Evolutionary conservation across 2,329 filamentous ascomycete genomes (phyloP), one percentile per base, ranked within the genome.

Genomic region (Mycosphaerella arachidis): DNA sequence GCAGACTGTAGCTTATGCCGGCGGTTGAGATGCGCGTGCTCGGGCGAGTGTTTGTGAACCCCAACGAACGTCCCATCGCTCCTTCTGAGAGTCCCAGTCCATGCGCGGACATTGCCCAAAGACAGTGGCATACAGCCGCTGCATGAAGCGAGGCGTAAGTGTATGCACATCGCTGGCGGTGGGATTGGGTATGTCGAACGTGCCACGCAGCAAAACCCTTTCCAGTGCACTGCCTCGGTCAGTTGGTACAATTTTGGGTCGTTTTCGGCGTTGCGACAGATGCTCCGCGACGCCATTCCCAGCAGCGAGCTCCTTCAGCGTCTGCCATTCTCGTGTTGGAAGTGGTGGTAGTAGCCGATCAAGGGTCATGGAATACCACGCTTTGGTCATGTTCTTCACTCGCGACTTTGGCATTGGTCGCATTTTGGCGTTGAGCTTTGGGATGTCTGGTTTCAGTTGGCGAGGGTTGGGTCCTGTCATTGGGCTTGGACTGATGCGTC

Each of bases 121-220:
- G 6, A 81, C 67, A 27, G 68, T 70, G 5, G 69, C 64, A 72
- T 79, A 82, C 16, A 82, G 61, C 33, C 78, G 72, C 55, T 71
- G 71, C 80, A 82, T 81, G 58, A 74, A 76, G 9, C 77, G 73
- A 10, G 70, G 61, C 1, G 73, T 80, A 35, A 81, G 70, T n/a
- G 53, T 61, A 56, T 77, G 75, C 61, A 58, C 64, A 20, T 70
- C 55, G 16, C 58, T 20, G 18, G 67, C 66, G 7, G 57, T 62
- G 16, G 66, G 66, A n/a, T 18, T 18, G 2, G 16, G 30, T 6
- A 30, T 43, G 18, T 54, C 51, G 31, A 51, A 13, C 30, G n/a
- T 48, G 12, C 50, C 56, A 20, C 56, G 46, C 40, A 30, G 40
- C 55, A 56, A 40, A n/a, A 68, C 61, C 10, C 65, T 60, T 40